phyloP scores from a whole-genome alignment of 805 yeast genomes.

The Brettanomyces nanus region DNA sequence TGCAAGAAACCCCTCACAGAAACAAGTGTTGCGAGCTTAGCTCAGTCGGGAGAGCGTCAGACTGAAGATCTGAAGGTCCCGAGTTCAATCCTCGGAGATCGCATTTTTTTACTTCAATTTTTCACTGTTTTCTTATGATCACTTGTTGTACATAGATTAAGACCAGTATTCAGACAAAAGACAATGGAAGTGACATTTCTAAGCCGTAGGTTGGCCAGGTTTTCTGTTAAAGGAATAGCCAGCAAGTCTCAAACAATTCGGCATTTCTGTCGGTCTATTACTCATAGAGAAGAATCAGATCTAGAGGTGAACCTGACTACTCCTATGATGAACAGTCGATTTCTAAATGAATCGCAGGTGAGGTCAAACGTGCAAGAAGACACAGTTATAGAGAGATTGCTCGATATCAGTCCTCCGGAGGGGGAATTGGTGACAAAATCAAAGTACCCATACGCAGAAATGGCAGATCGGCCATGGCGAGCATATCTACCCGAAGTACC shows the following conservation, averaged over 20 bases:
- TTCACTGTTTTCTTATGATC: no score
- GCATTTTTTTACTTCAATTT: slow-evolving; percentile 3
- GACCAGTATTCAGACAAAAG: no score
- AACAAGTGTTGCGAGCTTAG: slow-evolving; percentile 5
- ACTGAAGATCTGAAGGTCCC: slow-evolving; percentile 4
- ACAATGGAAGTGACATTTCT: no score
- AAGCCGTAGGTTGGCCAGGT: no score
- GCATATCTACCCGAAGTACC: slow-evolving; percentile 15
- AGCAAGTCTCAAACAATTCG: no score
- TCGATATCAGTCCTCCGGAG: slow-evolving; percentile 9
- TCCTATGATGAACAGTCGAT: not conserved
- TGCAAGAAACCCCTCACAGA: no score
- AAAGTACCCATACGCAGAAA: slow-evolving; percentile 13
- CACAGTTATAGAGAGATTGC: slow-evolving; percentile 17
- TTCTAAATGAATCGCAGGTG: not conserved
- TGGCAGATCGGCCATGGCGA: slow-evolving; percentile 12
- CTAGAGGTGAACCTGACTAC: not conserved
- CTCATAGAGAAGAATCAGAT: no score
- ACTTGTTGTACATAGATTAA: no score
- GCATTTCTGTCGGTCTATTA: no score
- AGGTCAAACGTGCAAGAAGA: slow-evolving; percentile 6
- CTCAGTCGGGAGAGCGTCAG: slow-evolving; percentile 5
- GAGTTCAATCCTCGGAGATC: slow-evolving; percentile 5
- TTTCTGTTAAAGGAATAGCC: no score
- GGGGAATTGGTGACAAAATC: slow-evolving; percentile 15